These are phyloP conservation scores for Rickenella mellea DNA, from an alignment of 768 basidiomycete genomes.

Conservation along the genomic window DNA sequence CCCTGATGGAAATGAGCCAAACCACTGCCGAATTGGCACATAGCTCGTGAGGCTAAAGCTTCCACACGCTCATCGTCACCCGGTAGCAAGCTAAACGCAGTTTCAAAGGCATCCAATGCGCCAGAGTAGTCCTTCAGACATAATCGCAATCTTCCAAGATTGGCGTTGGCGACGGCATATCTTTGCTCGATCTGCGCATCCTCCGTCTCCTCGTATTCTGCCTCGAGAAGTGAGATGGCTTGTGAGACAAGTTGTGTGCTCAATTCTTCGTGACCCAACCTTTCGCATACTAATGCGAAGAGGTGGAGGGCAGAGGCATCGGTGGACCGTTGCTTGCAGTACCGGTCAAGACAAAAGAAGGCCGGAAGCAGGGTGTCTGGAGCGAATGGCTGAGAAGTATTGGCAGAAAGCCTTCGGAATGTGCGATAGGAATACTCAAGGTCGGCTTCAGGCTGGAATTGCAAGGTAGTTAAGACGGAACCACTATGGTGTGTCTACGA, in stretches of 20 bases:
- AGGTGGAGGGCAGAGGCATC: constrained; percentile 78
- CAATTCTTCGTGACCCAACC: constrained; percentile 59
- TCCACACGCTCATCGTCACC: constrained; percentile 22
- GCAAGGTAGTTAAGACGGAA: background rate
- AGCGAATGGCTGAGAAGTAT: constrained; percentile 12
- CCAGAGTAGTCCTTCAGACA: constrained; percentile 45
- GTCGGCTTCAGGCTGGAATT: constrained; percentile 66
- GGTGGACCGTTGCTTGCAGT: constrained; percentile 52
- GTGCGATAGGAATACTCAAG: constrained; percentile 59
- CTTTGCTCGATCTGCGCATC: constrained; percentile 65
- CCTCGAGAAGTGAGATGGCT: constrained; percentile 71
- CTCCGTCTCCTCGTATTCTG: constrained; percentile 82
- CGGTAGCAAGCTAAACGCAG: constrained; percentile 57
- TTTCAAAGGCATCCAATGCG: constrained; percentile 63
- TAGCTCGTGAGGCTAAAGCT: constrained; percentile 39
- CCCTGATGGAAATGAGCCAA: constrained; percentile 60
- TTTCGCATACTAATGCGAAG: constrained; percentile 77
- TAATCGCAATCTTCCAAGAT: constrained; percentile 71
- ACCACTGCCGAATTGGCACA: constrained; percentile 63
- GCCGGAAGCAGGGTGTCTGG: constrained; percentile 55
- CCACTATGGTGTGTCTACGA: background rate
- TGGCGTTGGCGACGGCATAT: constrained; percentile 75
- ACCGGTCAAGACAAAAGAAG: constrained; percentile 76
- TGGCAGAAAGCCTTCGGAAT: constrained; percentile 32
- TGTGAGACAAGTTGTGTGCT: constrained; percentile 47